These are phyloP conservation scores for Pigoraptor vietnamica DNA, from an alignment of 78 protist genomes.

Conservation along the genomic window DNA sequence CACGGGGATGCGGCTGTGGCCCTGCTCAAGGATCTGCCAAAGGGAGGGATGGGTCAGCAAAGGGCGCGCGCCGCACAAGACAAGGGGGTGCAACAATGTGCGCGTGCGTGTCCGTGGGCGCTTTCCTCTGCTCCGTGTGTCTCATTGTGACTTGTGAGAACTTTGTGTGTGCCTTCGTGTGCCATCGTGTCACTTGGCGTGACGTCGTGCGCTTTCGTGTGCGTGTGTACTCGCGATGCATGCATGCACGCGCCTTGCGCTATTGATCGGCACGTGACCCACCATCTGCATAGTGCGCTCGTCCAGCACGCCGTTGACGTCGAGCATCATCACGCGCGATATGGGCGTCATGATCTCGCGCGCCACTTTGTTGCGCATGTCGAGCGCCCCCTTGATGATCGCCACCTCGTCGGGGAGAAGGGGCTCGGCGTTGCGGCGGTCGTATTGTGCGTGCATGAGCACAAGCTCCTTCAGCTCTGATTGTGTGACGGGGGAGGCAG, in stretches of 20 bases:
- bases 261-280: not conserved
- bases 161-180: too few relatives aligned
- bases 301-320: slow-evolving; percentile 5
- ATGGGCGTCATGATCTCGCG: slow-evolving; percentile 42
- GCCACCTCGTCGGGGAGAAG: slow-evolving; percentile 6
- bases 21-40: not conserved
- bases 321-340: slow-evolving; percentile 36
- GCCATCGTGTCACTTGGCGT: too few relatives aligned
- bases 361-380: slow-evolving; percentile 3
- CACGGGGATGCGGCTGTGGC: slow-evolving; percentile 12
- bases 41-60: not conserved
- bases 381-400: slow-evolving; percentile 41
- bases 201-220: too few relatives aligned
- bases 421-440: not conserved
- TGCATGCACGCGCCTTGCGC: not conserved
- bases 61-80: too few relatives aligned
- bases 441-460: slow-evolving; percentile 1
- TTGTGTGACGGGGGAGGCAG: too few relatives aligned
- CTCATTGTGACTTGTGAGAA: too few relatives aligned
- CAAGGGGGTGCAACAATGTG: not conserved
- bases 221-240: too few relatives aligned
- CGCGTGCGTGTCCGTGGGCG: not conserved
- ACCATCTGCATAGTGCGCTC: not conserved
- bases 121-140: too few relatives aligned
- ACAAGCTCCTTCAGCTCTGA: slow-evolving; percentile 42